phyloP scores from a whole-genome alignment of 2,329 filamentous ascomycete genomes.

The Neonectria neomacrospora region DNA sequence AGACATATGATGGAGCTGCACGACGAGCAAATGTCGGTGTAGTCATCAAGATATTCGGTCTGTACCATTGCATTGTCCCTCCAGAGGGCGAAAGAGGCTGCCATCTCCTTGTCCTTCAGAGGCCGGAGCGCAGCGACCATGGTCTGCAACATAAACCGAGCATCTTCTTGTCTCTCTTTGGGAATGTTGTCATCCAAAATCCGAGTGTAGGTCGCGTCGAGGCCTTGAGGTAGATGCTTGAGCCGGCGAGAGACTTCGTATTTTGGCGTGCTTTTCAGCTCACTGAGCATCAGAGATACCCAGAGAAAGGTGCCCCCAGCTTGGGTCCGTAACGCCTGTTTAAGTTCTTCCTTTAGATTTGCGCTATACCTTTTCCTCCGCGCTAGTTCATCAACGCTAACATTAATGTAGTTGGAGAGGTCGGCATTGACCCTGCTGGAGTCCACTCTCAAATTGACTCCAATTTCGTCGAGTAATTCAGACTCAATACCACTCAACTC shows the following conservation, averaged over 20 bases:
- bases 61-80: not conserved
- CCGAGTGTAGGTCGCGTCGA: not conserved
- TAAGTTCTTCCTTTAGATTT: not conserved
- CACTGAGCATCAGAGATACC: not conserved
- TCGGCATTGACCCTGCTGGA: not conserved
- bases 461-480: not conserved
- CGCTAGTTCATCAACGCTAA: constrained; percentile 1
- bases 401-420: not conserved
- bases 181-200: not conserved
- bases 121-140: not conserved
- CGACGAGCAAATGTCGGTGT: not conserved
- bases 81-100: not conserved
- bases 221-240: not conserved
- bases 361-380: not conserved
- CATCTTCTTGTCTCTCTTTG: not conserved
- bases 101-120: not conserved
- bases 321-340: not conserved
- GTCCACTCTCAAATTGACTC: constrained; percentile 1
- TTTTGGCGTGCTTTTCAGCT: not conserved
- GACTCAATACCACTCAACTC: not conserved
- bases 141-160: not conserved
- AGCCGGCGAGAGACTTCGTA: not conserved
- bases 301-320: constrained; percentile 6
- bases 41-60: not conserved
- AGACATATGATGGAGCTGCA: not conserved